Conservation (phyloP, 192 early-diverging fungal species). For the Podila verticillata region DNA sequence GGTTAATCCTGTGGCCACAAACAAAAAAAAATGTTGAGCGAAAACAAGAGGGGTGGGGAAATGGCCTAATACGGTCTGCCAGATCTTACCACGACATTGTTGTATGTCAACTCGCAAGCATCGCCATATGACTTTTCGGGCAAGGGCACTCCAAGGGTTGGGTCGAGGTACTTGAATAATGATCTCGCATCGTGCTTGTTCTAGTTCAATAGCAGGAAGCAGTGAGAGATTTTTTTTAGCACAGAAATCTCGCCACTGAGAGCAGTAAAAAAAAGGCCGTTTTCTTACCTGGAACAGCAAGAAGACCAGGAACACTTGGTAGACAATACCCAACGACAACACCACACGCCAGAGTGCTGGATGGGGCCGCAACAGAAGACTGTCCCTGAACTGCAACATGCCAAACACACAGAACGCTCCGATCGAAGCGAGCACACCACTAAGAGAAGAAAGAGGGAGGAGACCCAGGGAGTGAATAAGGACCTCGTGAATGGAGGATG, state of each 20-base stretch:
- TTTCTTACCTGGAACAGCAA: conserved; percentile 84
- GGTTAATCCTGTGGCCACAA: neutral
- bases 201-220: conserved; percentile 50
- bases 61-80: conserved; percentile 3
- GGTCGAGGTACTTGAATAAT: conserved; percentile 83
- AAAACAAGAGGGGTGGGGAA: neutral
- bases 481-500: neutral
- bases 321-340: conserved; percentile 84
- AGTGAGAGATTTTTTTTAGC: conserved; percentile 1
- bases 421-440: conserved; percentile 59
- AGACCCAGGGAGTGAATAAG: neutral
- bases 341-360: conserved; percentile 94
- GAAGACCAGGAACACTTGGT: conserved; percentile 91
- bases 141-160: conserved; percentile 78
- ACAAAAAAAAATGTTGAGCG: neutral
- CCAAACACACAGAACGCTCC: conserved; percentile 81
- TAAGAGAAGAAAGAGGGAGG: conserved; percentile 15
- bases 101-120: conserved; percentile 81
- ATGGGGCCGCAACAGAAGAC: conserved; percentile 93
- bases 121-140: conserved; percentile 96
- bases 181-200: conserved; percentile 87
- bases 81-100: conserved; percentile 72
- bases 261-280: neutral
- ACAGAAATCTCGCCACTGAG: neutral
- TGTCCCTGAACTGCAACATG: conserved; percentile 91